Conservation (phyloP, 441 rosid genomes). For the Gossypium davidsonii region DNA sequence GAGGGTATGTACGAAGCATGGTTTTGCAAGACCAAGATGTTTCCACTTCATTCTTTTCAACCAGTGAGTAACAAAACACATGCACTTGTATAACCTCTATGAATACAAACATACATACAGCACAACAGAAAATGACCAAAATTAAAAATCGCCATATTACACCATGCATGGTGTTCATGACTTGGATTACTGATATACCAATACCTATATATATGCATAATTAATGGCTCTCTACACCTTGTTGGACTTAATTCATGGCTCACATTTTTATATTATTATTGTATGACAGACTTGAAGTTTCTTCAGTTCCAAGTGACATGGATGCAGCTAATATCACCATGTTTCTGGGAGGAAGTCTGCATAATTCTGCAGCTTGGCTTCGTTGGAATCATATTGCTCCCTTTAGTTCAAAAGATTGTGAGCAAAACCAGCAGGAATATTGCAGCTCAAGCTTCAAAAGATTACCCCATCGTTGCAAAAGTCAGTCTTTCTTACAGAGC, state of each 20-base stretch:
- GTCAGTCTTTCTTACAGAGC: slow-evolving; percentile 43
- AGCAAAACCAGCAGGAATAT: slow-evolving; percentile 26
- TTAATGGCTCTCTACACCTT: not conserved
- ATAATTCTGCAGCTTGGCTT: slow-evolving; percentile 43
- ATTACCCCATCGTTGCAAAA: slow-evolving; percentile 21
- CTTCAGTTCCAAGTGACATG: slow-evolving; percentile 26
- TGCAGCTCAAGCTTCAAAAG: slow-evolving; percentile 25
- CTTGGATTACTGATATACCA: not conserved
- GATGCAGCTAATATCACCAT: slow-evolving; percentile 37
- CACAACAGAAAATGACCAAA: not conserved
- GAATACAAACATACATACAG: not conserved
- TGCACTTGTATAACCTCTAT: not conserved
- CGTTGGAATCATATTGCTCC: slow-evolving; percentile 36
- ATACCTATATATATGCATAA: not conserved
- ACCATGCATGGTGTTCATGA: slow-evolving; percentile 1
- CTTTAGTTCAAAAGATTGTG: slow-evolving; percentile 21
- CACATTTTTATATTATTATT: slow-evolving; percentile 9
- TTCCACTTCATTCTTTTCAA: slow-evolving; percentile 5
- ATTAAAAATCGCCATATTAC: not conserved
- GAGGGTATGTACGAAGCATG: not conserved
- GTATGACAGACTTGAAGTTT: slow-evolving; percentile 33
- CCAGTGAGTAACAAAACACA: slow-evolving; percentile 6
- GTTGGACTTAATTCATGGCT: not conserved
- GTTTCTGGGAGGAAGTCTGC: slow-evolving; percentile 56
- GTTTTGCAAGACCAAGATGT: not conserved